Conservation (phyloP, 1,284 basidiomycete genomes). For the Pyrrhoderma noxium region DNA sequence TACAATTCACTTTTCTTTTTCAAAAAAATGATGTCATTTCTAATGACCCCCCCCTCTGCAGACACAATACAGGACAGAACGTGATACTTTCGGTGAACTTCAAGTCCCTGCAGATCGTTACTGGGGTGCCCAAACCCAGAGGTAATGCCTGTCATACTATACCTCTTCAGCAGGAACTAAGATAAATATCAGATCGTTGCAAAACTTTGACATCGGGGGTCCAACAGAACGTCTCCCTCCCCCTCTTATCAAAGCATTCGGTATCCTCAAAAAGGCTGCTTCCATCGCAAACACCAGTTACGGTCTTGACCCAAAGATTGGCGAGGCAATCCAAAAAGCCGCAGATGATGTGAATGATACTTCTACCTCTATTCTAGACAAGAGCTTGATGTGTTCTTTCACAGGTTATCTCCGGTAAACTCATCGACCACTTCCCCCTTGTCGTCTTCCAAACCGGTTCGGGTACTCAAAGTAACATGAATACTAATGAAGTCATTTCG, state of each 20-base stretch:
- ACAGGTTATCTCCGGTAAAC: conserved; percentile 92
- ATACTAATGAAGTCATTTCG: conserved; percentile 98
- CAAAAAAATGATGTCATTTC: too few relatives aligned
- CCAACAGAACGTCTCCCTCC: conserved; percentile 87
- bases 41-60: conserved; percentile 16
- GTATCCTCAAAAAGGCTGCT: conserved; percentile 96
- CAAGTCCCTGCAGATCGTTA: conserved; percentile 92
- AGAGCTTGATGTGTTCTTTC: background rate
- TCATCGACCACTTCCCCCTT: conserved; percentile 93
- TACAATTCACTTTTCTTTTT: background rate
- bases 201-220: conserved; percentile 99
- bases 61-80: conserved; percentile 58
- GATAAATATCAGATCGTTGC: conserved; percentile 58
- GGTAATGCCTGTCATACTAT: conserved; percentile 35
- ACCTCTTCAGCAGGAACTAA: background rate
- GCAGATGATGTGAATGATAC: conserved; percentile 77
- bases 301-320: conserved; percentile 87
- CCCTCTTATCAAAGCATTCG: conserved; percentile 96
- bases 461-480: conserved; percentile 99
- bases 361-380: background rate
- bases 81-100: conserved; percentile 88
- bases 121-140: conserved; percentile 99
- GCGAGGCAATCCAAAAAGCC: conserved; percentile 85
- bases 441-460: conserved; percentile 99
- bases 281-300: conserved; percentile 87